Evolutionary conservation across 140 eudicot genomes (phyloP), one percentile per base, ranked within the genome.

Genomic region (Cichorium intybus): DNA sequence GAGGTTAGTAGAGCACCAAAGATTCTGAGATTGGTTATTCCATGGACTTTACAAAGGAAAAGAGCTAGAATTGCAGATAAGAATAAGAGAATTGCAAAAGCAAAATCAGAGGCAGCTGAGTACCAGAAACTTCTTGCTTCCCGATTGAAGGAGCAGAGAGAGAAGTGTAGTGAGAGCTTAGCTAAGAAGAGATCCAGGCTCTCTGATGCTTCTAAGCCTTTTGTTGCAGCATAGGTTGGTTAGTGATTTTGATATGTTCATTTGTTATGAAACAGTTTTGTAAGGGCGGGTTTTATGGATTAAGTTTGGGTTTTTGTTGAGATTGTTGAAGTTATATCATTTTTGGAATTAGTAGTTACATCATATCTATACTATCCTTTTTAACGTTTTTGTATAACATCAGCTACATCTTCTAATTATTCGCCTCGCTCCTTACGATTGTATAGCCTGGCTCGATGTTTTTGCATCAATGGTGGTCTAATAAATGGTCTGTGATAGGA

Each of bases 51-150:
- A 61, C 95, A 85, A 53, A 82, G 94, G 66, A 85, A 85, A 60
- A 54, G 94, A 23, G 94, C 94, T n/a, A 85, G 94, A 77, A 85
- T 85, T 29, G 83, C 88, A 1, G 87, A 85, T 49, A 85, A 85
- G 72, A 85, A 85, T 81, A 83, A 85, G 76, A 85, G 94, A 69
- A 79, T 82, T 22, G 84, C 76, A 2, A 85, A 85, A 73, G 94
- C 88, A 31, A 85, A 85, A 70, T 62, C 85, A 1, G 92, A 85
- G 56, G 92, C 92, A 26, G 92, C 88, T 2, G 93, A 85, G 15
- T 85, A 85, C 80, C 94, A 85, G 37, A 85, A 85, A 56, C 88
- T 85, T 68, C 86, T 85, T 54, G 95, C 95, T 46, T 62, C 80
- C 34, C 73, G 95, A 56, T 68, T 85, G 89, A 85, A 82, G 86